Evolutionary conservation across 169 alveolate genomes (phyloP), one percentile per base, ranked within the genome.

Genomic region (Eimeria sp.): DNA sequence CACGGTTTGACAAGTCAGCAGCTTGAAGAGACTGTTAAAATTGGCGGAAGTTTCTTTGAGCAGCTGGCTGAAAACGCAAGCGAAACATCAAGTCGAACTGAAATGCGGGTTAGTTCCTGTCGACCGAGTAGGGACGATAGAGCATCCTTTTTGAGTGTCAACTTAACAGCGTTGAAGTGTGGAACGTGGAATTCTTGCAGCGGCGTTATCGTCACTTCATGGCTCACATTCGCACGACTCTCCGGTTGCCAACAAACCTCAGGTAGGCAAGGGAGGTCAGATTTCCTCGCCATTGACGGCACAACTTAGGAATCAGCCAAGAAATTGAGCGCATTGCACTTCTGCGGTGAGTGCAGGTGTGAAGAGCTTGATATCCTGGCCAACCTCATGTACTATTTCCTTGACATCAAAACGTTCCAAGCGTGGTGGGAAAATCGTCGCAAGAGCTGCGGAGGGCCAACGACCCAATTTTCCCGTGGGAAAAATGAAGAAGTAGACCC

Each of bases 351-450:
- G n/a, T 62, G 27, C 95, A 91, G 95, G 33, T 91, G 89, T 49
- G 91, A 78, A 68, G 95, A 82, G 74, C 91, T 91, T 30, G 95
- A 91, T 56, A 91, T 91, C 83, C 60, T 91, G 74, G 95, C 95
- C n/a, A 91, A 83, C 30, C 85, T 91, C n/a, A 49, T 91, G 78
- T 91, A 91, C 72, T 76, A 91, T 72, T 91, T 46, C 91, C 74
- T 91, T 56, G 95, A 91, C 64, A 85, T 62, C 33, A 60, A 54
- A 3, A 77, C 88, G 62, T 91, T 91, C 76, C 80, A 72, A 25
- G 58, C 74, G 60, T 60, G 95, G 85, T 91, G 95, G 95, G 71
- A 78, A 80, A 85, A 85, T 25, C 91, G 91, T 62, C 40, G 62
- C 80, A 58, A 33, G 40, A 62, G 91, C 58, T 78, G 91, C 54